Percentiles rank a stretch among this genome's conserved stretches.
phyloP scores from a whole-genome alignment of 2,329 filamentous ascomycete species.

The Pestalotiopsis fici region DNA sequence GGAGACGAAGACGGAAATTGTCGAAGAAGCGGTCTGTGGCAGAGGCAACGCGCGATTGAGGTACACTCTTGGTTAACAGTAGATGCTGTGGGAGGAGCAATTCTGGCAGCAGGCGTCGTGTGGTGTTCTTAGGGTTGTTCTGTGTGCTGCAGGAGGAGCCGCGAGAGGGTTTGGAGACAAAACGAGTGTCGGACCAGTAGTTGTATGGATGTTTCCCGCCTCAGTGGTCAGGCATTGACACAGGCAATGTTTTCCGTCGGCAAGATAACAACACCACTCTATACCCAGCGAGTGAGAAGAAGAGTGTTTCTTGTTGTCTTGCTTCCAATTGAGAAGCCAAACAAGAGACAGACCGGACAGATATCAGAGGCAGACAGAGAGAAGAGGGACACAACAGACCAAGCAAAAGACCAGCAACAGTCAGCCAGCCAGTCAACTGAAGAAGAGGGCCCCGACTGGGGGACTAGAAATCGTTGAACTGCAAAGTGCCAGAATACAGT shows the following conservation, averaged over 20 bases:
- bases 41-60: not conserved
- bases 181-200: not conserved
- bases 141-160: not conserved
- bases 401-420: not conserved
- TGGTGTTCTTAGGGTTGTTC: not conserved
- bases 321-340: not conserved
- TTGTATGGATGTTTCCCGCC: not conserved
- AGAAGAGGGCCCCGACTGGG: not conserved
- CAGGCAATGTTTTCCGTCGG: not conserved
- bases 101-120: not conserved
- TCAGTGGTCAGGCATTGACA: not conserved
- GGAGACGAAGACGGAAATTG: not conserved
- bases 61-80: not conserved
- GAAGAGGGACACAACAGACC: not conserved
- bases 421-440: not conserved
- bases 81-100: not conserved
- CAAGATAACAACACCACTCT: not conserved
- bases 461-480: conserved; percentile 7
- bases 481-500: not conserved
- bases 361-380: not conserved
- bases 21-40: not conserved
- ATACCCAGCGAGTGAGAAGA: not conserved
- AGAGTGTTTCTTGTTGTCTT: not conserved
- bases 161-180: not conserved
- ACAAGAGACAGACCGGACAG: not conserved